A percentile compares a stretch with the other conserved stretches of the same genome.
phyloP scores from a whole-genome alignment of 2,329 filamentous ascomycete genomes.

The Colletotrichum caudatum region DNA sequence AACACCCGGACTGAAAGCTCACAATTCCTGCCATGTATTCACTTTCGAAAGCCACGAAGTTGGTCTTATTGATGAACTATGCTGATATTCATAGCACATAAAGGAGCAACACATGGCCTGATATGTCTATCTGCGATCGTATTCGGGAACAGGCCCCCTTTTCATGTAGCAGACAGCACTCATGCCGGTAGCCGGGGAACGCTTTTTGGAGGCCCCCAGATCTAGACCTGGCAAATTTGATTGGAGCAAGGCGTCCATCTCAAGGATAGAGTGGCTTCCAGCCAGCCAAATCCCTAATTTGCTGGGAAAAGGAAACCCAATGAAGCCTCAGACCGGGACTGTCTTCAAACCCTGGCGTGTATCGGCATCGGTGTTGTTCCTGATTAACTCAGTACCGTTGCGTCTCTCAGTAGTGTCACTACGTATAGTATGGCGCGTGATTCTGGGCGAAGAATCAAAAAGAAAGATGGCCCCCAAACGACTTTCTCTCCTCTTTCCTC shows the following conservation, averaged over 20 bases:
- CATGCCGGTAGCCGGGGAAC: background rate
- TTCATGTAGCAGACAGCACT: background rate
- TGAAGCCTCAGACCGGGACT: background rate
- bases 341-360: background rate
- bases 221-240: background rate
- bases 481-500: background rate
- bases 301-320: rapidly evolving
- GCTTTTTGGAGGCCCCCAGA: background rate
- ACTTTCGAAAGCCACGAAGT: background rate
- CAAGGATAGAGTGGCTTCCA: background rate
- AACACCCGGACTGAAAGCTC: background rate
- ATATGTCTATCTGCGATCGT: background rate
- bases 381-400: background rate
- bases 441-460: background rate
- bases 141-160: background rate
- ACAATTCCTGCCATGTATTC: background rate
- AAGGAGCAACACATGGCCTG: background rate
- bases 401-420: background rate
- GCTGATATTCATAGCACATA: no score
- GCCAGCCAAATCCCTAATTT: background rate
- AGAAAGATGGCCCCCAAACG: background rate
- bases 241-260: background rate
- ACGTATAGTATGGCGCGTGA: background rate
- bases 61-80: background rate
- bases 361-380: background rate